A percentile compares a stretch with the other conserved stretches of the same genome.
These are phyloP conservation scores for Podaxis sp. DNA, from an alignment of 768 basidiomycete genomes.

Conservation along the genomic window DNA sequence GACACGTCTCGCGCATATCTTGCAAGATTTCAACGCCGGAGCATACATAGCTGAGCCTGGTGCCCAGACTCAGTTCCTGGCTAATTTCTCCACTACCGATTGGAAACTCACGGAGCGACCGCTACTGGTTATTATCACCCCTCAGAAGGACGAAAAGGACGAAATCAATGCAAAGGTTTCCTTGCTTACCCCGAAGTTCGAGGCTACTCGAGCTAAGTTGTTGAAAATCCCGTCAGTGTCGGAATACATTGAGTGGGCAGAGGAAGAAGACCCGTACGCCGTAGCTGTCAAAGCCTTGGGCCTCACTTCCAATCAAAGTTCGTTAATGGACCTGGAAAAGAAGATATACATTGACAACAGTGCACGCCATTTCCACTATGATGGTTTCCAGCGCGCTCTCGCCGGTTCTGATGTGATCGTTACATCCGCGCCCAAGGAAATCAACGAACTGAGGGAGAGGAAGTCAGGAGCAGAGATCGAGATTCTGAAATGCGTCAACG, in stretches of 20 bases:
- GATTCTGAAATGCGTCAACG: slow-evolving; percentile 76
- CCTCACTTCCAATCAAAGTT: slow-evolving; percentile 10
- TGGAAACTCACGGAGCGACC: slow-evolving; percentile 84
- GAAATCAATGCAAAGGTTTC: slow-evolving; percentile 44
- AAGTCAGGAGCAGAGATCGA: slow-evolving; percentile 72
- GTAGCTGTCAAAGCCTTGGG: slow-evolving; percentile 35
- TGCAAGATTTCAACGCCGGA: slow-evolving; percentile 51
- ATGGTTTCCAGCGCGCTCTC: slow-evolving; percentile 54
- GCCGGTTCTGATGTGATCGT: slow-evolving; percentile 31
- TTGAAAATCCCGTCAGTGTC: slow-evolving; percentile 49
- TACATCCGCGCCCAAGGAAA: slow-evolving; percentile 48
- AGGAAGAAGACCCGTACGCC: slow-evolving; percentile 67
- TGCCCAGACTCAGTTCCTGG: slow-evolving; percentile 67
- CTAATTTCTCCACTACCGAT: slow-evolving; percentile 58
- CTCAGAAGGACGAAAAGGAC: slow-evolving; percentile 22
- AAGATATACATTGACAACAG: slow-evolving; percentile 61
- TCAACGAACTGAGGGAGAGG: slow-evolving; percentile 67
- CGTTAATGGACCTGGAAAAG: slow-evolving; percentile 23
- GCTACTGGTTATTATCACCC: slow-evolving; percentile 64
- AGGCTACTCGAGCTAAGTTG: slow-evolving; percentile 65
- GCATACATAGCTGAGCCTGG: slow-evolving; percentile 84
- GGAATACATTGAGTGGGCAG: slow-evolving; percentile 61
- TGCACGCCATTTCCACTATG: slow-evolving; percentile 62
- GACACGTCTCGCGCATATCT: slow-evolving; percentile 45
- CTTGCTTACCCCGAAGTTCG: slow-evolving; percentile 77